phyloP scores from a whole-genome alignment of 192 early-diverging fungal species.

The Umbelopsis ramanniana region DNA sequence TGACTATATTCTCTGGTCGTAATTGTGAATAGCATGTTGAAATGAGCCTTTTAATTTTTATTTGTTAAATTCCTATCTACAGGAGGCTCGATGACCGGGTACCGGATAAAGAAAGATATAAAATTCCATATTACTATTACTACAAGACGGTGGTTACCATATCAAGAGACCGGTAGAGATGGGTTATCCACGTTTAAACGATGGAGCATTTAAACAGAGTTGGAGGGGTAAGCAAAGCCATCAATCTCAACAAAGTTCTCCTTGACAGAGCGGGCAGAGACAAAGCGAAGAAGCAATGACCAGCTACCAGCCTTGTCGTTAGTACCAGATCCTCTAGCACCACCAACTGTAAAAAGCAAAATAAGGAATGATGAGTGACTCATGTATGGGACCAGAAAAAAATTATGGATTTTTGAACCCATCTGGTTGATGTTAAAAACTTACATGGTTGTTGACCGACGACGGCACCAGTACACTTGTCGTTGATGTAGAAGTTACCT shows the following conservation, averaged over 20 bases:
- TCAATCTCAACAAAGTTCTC: conserved; percentile 89
- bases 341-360: conserved; percentile 62
- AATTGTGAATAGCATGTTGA: neutral
- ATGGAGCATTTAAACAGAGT: conserved; percentile 52
- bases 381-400: neutral
- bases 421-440: neutral
- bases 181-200: neutral
- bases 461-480: conserved; percentile 97
- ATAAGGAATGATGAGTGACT: neutral
- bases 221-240: conserved; percentile 87
- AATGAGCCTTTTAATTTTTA: neutral
- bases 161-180: neutral
- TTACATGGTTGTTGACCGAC: conserved; percentile 93
- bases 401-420: neutral
- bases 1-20: neutral
- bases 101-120: neutral
- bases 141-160: neutral
- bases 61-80: conserved; percentile 17
- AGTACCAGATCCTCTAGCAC: conserved; percentile 91
- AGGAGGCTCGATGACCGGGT: neutral
- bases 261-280: conserved; percentile 94
- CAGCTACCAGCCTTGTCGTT: conserved; percentile 98
- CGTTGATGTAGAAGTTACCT: conserved; percentile 99
- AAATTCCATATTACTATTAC: conserved; percentile 8
- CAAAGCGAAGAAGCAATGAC: conserved; percentile 71